Percentiles rank a stretch among this genome's conserved stretches.
These are phyloP conservation scores for Dioscorea dumetorum DNA, from an alignment of 106 monocot genomes.

Conservation along the genomic window DNA sequence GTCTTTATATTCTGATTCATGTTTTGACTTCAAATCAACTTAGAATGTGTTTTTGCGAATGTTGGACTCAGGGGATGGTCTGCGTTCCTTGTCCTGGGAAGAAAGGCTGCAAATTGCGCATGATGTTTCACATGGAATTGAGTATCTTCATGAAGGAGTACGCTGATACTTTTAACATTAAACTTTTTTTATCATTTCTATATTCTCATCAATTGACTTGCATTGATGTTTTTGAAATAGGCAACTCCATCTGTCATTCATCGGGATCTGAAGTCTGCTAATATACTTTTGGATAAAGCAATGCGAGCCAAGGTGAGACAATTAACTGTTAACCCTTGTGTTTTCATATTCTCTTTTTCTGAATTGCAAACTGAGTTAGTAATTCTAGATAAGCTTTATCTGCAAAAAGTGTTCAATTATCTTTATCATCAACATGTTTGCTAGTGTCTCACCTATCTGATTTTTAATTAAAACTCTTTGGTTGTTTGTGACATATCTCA, in stretches of 20 bases:
- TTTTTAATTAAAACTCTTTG: too few species aligned
- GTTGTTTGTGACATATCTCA: too few species aligned
- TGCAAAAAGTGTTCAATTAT: too few species aligned
- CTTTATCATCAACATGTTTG: too few species aligned
- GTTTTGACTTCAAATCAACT: neutral
- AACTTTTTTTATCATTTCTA: neutral
- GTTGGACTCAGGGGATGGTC: slow-evolving; percentile 42
- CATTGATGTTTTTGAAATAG: slow-evolving; percentile 33
- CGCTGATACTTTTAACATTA: neutral
- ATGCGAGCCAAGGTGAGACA: slow-evolving; percentile 86
- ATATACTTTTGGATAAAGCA: slow-evolving; percentile 82
- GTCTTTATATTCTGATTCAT: too few species aligned
- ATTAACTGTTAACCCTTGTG: neutral
- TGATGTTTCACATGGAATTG: slow-evolving; percentile 94
- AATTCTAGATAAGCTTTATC: too few species aligned
- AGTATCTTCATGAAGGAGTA: slow-evolving; percentile 99
- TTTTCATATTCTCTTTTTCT: too few species aligned
- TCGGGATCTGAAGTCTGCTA: slow-evolving; percentile 93
- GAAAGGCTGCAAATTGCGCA: slow-evolving; percentile 83
- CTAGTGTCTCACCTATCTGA: too few species aligned
- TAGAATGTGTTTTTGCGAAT: neutral
- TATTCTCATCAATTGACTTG: neutral
- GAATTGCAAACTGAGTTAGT: too few species aligned
- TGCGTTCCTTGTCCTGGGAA: slow-evolving; percentile 63
- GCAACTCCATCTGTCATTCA: slow-evolving; percentile 88